Conservation (phyloP, 176 grass and related monocot genomes). For the Phoenix roebelenii region DNA sequence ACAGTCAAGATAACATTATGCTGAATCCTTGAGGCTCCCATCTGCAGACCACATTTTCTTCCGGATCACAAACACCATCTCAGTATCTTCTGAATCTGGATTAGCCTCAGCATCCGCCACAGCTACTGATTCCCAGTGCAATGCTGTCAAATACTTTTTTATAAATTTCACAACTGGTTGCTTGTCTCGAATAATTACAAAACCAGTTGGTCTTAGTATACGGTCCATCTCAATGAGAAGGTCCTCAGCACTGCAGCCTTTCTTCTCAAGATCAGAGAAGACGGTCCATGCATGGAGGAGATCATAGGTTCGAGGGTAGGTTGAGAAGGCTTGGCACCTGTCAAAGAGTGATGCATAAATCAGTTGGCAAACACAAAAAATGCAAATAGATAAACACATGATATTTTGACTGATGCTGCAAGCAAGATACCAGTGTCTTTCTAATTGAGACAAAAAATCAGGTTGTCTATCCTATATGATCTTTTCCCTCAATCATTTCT, state of each 20-base stretch:
- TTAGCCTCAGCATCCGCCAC: constrained; percentile 50
- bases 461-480: no score
- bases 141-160: constrained; percentile 54
- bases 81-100: constrained; percentile 58
- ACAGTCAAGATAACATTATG: constrained; percentile 2
- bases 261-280: constrained; percentile 86
- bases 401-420: no score
- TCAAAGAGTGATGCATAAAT: constrained; percentile 3
- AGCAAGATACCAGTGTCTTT: no score
- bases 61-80: constrained; percentile 63
- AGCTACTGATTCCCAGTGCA: constrained; percentile 75
- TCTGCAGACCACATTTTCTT: constrained; percentile 70
- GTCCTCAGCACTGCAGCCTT: constrained; percentile 91
- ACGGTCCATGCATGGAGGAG: constrained; percentile 95
- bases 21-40: constrained; percentile 32
- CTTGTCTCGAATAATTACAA: constrained; percentile 79
- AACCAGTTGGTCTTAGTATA: constrained; percentile 75
- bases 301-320: constrained; percentile 97
- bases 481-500: no score
- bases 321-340: constrained; percentile 97
- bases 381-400: background rate
- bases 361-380: background rate
- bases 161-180: constrained; percentile 62
- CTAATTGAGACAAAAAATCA: no score
- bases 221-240: constrained; percentile 93